Base-by-base conservation (phyloP, 805 yeast genomes). In the Candida ulmi region DNA sequence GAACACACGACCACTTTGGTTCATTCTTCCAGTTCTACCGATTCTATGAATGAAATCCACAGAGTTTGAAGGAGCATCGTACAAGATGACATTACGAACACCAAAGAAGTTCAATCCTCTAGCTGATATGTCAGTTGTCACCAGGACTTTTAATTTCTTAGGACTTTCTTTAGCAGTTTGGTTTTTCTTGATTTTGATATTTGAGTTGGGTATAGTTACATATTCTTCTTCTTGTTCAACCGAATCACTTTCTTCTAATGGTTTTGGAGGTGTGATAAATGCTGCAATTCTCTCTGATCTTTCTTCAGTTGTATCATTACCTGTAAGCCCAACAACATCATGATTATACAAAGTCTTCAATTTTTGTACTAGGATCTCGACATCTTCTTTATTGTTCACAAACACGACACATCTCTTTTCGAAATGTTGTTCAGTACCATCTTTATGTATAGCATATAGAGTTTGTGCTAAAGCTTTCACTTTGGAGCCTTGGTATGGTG, bases 11-110 rank as follows among this genome's bases (percentile, higher is more conserved):
- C 99, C 99, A 28, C 83, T 71, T 54, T 83, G 88, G 33, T 83
- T 85, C 84, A 90, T 81, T 58, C 99, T 68, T 3, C 96, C 97
- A 0, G 97, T 91, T 63, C 99, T 76, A 2, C 99, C 99, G 1
- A 87, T 83, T 45, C 99, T 69, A 58, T 91, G 98, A 17, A 91
- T 78, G 43, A 91, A 67, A 61, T 91, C 98, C 16, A 87, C 80
- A 0, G 96, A 76, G 5, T 83, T 80, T 38, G 74, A 73, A 6
- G 99, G 99, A 33, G 88, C 76, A 55, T 91, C 97, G 65, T 81
- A 83, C 37, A 93, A 63, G 21, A 91, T 70, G 11, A 91, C 86
- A 51, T 88, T 88, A 48, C 88, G 73, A 24, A 93, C 78, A 15
- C 84, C 84, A 40, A 74, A 72, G 62, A 93, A 88, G 54, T 91